Conservation (phyloP, 352 stramenopile genomes). For the Phytophthora rubi region DNA sequence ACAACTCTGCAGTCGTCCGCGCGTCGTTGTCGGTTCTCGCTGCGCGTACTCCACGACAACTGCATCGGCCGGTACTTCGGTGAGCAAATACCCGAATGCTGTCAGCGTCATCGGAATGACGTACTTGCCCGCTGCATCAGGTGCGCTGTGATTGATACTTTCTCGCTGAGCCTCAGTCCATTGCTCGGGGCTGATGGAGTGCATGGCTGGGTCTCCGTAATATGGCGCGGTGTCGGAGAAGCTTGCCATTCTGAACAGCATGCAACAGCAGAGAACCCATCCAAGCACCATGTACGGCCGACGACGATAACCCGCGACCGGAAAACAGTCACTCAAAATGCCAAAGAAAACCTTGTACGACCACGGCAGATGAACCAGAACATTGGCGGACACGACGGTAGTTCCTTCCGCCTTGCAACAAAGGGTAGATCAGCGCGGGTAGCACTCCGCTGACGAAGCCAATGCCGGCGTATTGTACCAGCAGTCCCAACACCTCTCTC, state of each 20-base stretch:
- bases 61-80: constrained; percentile 50
- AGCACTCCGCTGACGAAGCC: constrained; percentile 44
- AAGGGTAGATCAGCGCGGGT: constrained; percentile 44
- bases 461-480: constrained; percentile 45
- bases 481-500: constrained; percentile 33
- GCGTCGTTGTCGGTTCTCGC: constrained; percentile 39
- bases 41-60: constrained; percentile 55
- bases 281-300: constrained; percentile 48
- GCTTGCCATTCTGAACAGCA: constrained; percentile 37
- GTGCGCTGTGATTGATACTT: constrained; percentile 29
- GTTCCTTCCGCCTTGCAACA: constrained; percentile 45
- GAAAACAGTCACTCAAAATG: constrained; percentile 45
- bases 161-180: constrained; percentile 26
- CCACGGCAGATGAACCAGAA: constrained; percentile 45
- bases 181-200: constrained; percentile 20
- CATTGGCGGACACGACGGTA: constrained; percentile 36
- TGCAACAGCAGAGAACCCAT: constrained; percentile 35
- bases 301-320: constrained; percentile 41
- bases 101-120: constrained; percentile 53
- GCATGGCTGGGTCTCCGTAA: constrained; percentile 33
- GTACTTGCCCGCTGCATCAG: constrained; percentile 34
- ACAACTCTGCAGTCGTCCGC: constrained; percentile 42
- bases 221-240: constrained; percentile 28
- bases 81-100: constrained; percentile 47
- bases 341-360: constrained; percentile 50